Conservation (phyloP, 2,329 filamentous ascomycete genomes). For the Rhinocladiella mackenziei region DNA sequence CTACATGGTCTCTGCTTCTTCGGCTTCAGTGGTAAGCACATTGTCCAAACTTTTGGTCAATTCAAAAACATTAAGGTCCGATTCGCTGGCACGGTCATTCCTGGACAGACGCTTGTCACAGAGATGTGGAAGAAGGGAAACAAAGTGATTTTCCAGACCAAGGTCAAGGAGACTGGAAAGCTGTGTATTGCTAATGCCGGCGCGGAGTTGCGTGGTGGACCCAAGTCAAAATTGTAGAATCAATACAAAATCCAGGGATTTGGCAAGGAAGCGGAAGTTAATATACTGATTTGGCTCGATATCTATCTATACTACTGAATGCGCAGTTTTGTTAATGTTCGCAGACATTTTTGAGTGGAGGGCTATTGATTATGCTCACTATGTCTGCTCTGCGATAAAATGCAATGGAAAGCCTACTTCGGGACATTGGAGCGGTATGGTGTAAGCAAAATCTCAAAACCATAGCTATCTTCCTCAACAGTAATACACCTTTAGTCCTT, state of each 20-base stretch:
- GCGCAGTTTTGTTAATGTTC: no score
- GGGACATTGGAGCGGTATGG: no score
- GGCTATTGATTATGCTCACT: no score
- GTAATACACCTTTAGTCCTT: no score
- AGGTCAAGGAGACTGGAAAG: constrained; percentile 91
- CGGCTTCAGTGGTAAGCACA: constrained; percentile 83
- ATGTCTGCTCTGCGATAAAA: no score
- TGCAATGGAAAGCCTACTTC: no score
- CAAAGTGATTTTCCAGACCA: constrained; percentile 77
- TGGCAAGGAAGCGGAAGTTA: no score
- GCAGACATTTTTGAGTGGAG: no score
- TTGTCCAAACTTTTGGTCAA: constrained; percentile 75
- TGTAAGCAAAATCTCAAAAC: no score
- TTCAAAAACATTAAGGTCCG: constrained; percentile 91
- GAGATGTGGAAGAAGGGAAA: constrained; percentile 91
- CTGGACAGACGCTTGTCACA: constrained; percentile 70
- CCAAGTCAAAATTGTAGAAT: constrained; percentile 48
- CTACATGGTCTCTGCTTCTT: constrained; percentile 96
- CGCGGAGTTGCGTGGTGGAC: constrained; percentile 57
- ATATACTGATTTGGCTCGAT: no score
- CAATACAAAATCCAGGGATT: constrained; percentile 60
- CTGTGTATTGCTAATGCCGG: constrained; percentile 76
- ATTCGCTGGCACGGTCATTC: constrained; percentile 79
- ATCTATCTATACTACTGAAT: no score
- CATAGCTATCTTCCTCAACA: no score